Base-by-base conservation (phyloP, 1,284 basidiomycete species). In the Amylostereum chailletii region DNA sequence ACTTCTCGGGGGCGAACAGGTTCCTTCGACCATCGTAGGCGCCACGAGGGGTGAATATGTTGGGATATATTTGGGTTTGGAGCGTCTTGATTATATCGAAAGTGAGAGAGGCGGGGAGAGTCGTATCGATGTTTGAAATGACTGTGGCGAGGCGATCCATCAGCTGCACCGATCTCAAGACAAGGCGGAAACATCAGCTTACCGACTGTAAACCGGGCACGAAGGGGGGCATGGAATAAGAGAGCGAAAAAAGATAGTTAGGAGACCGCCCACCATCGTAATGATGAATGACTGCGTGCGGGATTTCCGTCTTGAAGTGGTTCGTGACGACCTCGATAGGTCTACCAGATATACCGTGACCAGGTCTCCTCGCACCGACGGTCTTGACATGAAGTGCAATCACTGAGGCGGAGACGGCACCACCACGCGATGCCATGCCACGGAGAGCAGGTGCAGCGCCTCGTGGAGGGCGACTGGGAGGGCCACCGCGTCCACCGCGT, bases 1-100 rank as follows among this genome's bases (percentile, higher is more conserved):
- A 67, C 50, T 74, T 68, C 41, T 71, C 67, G 3, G 75, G 66
- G 8, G 80, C 67, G 59, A 86, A 89, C 53, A 90, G 61, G 54
- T 89, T 90, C 63, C 89, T 90, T 19, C 85, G 70, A 1, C 87
- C 86, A 53, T 90, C 86, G 52, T 89, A 89, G 1, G 77, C 85
- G 7, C 74, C 79, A 5, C 70, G 74, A 2, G 80, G 81, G 1
- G 74, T 81, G 57, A 86, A 88, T 11, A 86, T 66, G 9, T 74
- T 63, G 0, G 81, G 79, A 0, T 78, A 77, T 4, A 75, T 67
- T 0, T 64, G 58, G 9, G 66, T 70, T 60, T 89, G 86, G 4
- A 89, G 62, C 7, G 68, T 68, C 5, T 72, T 70, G 42, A 89
- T 79, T 3, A 89, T 64, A 19, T 82, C 76, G 71, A 87, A 72